These are phyloP conservation scores for Yamadazyma pseudoaaseri DNA, from an alignment of 1,139 yeast genomes.

Conservation along the genomic window DNA sequence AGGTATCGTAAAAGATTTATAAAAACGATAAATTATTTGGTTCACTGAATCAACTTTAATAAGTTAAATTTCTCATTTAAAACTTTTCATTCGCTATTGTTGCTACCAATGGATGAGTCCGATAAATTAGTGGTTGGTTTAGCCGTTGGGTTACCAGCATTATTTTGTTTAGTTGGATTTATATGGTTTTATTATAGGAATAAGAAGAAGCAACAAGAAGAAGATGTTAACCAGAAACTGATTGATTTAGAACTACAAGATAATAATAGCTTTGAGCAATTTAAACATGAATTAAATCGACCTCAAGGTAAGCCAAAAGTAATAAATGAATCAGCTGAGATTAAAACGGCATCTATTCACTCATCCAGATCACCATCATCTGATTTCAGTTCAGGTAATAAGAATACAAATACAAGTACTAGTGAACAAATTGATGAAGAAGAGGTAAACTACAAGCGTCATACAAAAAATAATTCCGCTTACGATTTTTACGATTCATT, in stretches of 20 bases:
- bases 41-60: too few species aligned
- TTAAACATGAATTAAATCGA: constrained; percentile 37
- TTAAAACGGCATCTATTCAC: constrained; percentile 4
- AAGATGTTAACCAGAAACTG: constrained; percentile 29
- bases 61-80: too few species aligned
- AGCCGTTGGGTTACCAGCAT: constrained; percentile 43
- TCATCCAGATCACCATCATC: constrained; percentile 3
- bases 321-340: not conserved
- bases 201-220: constrained; percentile 31
- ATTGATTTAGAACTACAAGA: constrained; percentile 40
- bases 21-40: too few species aligned
- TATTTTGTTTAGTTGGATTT: constrained; percentile 22
- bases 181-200: constrained; percentile 29
- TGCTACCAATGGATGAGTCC: constrained; percentile 19
- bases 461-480: constrained; percentile 24
- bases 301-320: not conserved
- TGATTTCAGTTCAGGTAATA: constrained; percentile 2
- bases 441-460: constrained; percentile 4
- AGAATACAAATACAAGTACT: constrained; percentile 4
- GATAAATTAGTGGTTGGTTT: constrained; percentile 38
- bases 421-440: constrained; percentile 5
- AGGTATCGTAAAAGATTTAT: too few species aligned
- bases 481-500: constrained; percentile 46
- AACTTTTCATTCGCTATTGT: not conserved
- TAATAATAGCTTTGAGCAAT: constrained; percentile 36